phyloP scores from a whole-genome alignment of 2,329 filamentous ascomycete genomes.

The Hymenoscyphus occultus region DNA sequence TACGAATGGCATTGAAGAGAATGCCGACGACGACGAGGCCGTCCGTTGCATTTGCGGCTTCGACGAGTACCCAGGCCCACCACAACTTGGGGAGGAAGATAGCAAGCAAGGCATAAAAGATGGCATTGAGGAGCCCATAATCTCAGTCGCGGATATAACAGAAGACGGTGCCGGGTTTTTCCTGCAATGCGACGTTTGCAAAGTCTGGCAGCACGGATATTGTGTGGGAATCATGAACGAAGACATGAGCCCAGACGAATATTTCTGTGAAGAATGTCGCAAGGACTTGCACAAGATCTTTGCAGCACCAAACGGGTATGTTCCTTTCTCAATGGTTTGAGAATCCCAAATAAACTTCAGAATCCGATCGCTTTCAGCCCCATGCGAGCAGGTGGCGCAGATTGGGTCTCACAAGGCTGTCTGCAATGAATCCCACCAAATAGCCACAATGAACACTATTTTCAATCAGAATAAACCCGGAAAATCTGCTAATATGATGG shows the following conservation, averaged over 20 bases:
- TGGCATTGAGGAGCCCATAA: constrained; percentile 55
- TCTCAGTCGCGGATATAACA: constrained; percentile 54
- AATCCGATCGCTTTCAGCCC: constrained; percentile 27
- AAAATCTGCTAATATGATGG: constrained; percentile 40
- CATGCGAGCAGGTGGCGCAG: constrained; percentile 37
- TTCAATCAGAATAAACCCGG: constrained; percentile 11
- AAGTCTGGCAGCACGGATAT: constrained; percentile 97
- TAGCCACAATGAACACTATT: constrained; percentile 16
- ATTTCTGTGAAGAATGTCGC: constrained; percentile 94
- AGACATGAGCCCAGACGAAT: constrained; percentile 88
- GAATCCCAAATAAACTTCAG: constrained; percentile 18
- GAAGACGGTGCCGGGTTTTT: constrained; percentile 90
- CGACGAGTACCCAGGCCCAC: constrained; percentile 89
- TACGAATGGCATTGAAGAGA: constrained; percentile 64
- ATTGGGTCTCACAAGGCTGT: constrained; percentile 36
- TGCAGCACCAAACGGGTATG: constrained; percentile 81
- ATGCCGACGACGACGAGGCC: constrained; percentile 82
- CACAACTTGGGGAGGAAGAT: constrained; percentile 54
- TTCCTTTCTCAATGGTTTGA: constrained; percentile 25
- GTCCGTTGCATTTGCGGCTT: constrained; percentile 94
- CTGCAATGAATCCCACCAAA: constrained; percentile 22
- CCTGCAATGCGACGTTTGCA: constrained; percentile 96
- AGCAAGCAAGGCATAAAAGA: constrained; percentile 52
- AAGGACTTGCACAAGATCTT: constrained; percentile 87
- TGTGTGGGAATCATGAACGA: constrained; percentile 97